Conservation (phyloP, 169 alveolate species). For the Miamiensis avidus region DNA sequence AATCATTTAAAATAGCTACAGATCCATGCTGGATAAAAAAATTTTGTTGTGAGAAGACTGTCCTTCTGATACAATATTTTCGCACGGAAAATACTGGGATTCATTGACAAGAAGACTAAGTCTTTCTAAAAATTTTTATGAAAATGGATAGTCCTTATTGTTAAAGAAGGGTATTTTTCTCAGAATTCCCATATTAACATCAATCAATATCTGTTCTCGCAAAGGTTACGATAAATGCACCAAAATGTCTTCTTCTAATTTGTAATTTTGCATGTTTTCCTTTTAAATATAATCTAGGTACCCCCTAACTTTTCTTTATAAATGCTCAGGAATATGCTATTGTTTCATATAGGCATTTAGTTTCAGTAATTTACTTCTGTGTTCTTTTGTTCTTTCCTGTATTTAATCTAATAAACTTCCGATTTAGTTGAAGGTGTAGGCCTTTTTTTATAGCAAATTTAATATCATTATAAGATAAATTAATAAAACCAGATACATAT, state of each 20-base stretch:
- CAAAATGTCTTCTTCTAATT: conserved; percentile 21
- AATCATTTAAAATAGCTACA: conserved; percentile 1
- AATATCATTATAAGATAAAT: conserved; percentile 17
- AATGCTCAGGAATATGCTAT: conserved; percentile 1
- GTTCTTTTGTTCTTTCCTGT: conserved; percentile 13
- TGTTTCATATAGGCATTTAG: conserved; percentile 18
- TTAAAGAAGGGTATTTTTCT: not conserved
- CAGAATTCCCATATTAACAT: conserved; percentile 3
- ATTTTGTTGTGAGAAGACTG: not conserved
- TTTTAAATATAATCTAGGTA: conserved; percentile 24
- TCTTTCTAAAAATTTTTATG: conserved; percentile 13
- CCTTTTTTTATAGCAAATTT: not conserved
- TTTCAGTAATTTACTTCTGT: not conserved
- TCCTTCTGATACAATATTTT: not conserved
- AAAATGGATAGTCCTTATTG: not conserved
- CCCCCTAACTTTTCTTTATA: conserved; percentile 24
- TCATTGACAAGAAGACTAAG: conserved; percentile 13
- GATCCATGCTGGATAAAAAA: not conserved
- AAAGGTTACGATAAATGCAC: conserved; percentile 14
- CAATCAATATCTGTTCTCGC: conserved; percentile 12
- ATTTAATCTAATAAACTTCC: not conserved
- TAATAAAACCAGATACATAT: conserved; percentile 20
- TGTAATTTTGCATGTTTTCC: conserved; percentile 12
- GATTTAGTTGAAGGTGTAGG: conserved; percentile 13
- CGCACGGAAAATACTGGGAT: conserved; percentile 18